Evolutionary conservation across 495 filamentous ascomycete species (phyloP).

Genomic region (Jackrogersella multiformis): DNA sequence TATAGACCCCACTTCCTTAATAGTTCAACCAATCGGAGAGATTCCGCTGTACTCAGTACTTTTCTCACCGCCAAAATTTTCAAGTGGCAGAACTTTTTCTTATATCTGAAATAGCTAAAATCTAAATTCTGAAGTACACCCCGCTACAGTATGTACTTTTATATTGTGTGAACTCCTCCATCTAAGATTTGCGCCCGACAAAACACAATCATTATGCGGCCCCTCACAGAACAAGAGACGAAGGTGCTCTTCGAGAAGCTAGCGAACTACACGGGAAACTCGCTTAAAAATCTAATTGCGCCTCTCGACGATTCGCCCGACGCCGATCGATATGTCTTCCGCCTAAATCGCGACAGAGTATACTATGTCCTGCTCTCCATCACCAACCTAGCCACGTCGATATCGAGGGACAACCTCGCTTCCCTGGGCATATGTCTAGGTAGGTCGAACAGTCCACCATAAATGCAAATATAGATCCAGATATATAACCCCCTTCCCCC

Average conservation of each 20-base stretch:
- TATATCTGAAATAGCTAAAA: slow-evolving; percentile 40
- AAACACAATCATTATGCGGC: slow-evolving; percentile 64
- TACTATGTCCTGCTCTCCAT: slow-evolving; percentile 89
- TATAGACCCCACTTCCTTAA: neutral
- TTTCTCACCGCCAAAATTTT: slow-evolving; percentile 41
- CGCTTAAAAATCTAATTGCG: slow-evolving; percentile 81
- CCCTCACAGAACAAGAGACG: slow-evolving; percentile 77
- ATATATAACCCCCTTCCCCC: too few species aligned
- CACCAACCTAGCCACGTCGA: slow-evolving; percentile 86
- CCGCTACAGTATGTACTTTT: slow-evolving; percentile 11
- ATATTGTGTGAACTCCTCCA: slow-evolving; percentile 1
- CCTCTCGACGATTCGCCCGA: slow-evolving; percentile 68
- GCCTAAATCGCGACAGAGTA: slow-evolving; percentile 78
- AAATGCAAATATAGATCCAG: neutral
- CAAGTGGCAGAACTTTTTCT: slow-evolving; percentile 43
- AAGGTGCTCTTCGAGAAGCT: slow-evolving; percentile 82
- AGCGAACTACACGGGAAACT: slow-evolving; percentile 81
- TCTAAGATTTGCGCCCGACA: slow-evolving; percentile 1
- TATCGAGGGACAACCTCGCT: slow-evolving; percentile 80
- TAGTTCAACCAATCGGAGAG: slow-evolving; percentile 30
- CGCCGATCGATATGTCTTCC: slow-evolving; percentile 83
- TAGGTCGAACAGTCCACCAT: slow-evolving; percentile 8
- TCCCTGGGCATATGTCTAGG: slow-evolving; percentile 86
- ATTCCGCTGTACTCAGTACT: slow-evolving; percentile 25
- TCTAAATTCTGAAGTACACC: slow-evolving; percentile 11